Base-by-base conservation (phyloP, 208 protist genomes). In the Leishmania major region DNA sequence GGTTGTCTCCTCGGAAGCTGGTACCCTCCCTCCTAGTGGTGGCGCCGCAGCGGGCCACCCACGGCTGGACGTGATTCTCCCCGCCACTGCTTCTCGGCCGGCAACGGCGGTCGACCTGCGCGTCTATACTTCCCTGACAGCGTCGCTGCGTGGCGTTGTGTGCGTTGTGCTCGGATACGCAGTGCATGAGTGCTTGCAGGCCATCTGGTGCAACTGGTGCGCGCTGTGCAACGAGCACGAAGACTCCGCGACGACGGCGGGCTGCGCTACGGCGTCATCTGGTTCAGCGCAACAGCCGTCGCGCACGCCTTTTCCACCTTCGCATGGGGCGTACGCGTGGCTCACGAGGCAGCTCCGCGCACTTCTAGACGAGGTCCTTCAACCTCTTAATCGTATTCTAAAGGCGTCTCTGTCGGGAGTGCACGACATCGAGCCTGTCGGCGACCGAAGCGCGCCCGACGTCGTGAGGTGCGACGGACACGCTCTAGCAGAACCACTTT, bases 351-450 rank as follows among this genome's bases (percentile, higher is more conserved):
- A 85, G 72, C 77, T 85, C 3, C 77, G 64, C 22, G 43, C 62
- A 1, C 28, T 82, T 1, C 51, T 79, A 17, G 77, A 85, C 0
- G 62, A 85, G 0, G 43, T 85, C 4, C 69, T 85, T 55, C 82
- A 75, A 31, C 82, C 82, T 31, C 77, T 85, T 25, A 37, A 82
- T 22, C 82, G 82, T 37, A 53, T 85, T 60, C 77, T 74, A 51
- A 70, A 43, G 1, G 81, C 73, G 4, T 17, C 60, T 25, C 59
- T 77, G 51, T 35, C 31, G 15, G 73, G 1, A 22, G 22, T 37
- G 17, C 22, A 62, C 19, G 31, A 5, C 15, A 62, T 31, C 2
- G 51, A 59, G 45, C 47, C 45, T 35, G 25, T 7, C 70, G 45
- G 45, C 40, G 70, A 37, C 70, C 11, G 22, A 15, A 11, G 43